A percentile compares a stretch with the other conserved stretches of the same genome.
phyloP scores from a whole-genome alignment of 192 early-diverging fungal genomes.

The Backusella parvicylindrica region DNA sequence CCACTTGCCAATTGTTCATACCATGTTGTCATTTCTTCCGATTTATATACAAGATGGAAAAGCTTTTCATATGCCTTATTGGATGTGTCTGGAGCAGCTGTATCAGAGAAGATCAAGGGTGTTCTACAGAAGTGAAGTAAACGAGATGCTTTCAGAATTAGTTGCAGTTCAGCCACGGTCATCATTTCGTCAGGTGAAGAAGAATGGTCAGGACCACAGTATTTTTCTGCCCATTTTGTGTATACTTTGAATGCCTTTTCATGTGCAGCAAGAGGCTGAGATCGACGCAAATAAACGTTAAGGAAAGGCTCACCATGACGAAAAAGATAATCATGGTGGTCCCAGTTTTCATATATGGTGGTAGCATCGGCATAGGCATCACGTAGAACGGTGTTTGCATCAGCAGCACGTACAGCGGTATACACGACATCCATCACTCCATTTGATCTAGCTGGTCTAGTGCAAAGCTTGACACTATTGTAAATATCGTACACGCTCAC shows the following conservation, averaged over 20 bases:
- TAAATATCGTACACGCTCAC: slow-evolving; percentile 7
- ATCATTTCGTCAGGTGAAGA: slow-evolving; percentile 37
- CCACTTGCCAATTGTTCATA: slow-evolving; percentile 41
- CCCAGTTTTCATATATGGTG: slow-evolving; percentile 14
- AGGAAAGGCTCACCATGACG: slow-evolving; percentile 54
- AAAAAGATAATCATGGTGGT: slow-evolving; percentile 42
- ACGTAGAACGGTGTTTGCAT: slow-evolving; percentile 28
- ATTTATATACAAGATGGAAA: slow-evolving; percentile 2
- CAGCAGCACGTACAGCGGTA: slow-evolving; percentile 27
- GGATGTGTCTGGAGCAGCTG: slow-evolving; percentile 17
- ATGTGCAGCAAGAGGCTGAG: slow-evolving; percentile 46
- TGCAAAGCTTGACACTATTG: not conserved
- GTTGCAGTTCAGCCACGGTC: slow-evolving; percentile 42
- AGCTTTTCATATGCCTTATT: slow-evolving; percentile 1
- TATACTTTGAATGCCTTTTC: slow-evolving; percentile 55
- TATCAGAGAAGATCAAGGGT: slow-evolving; percentile 45
- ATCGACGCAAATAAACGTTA: slow-evolving; percentile 42
- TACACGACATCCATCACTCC: slow-evolving; percentile 23
- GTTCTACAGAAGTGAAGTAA: slow-evolving; percentile 61
- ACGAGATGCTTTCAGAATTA: slow-evolving; percentile 50
- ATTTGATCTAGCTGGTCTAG: not conserved
- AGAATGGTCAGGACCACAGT: slow-evolving; percentile 25
- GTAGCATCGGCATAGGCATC: slow-evolving; percentile 30
- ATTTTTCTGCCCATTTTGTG: slow-evolving; percentile 52
- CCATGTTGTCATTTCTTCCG: slow-evolving; percentile 39